Base-by-base conservation (phyloP, 129 eudicot genomes). In the Artemisia annua region DNA sequence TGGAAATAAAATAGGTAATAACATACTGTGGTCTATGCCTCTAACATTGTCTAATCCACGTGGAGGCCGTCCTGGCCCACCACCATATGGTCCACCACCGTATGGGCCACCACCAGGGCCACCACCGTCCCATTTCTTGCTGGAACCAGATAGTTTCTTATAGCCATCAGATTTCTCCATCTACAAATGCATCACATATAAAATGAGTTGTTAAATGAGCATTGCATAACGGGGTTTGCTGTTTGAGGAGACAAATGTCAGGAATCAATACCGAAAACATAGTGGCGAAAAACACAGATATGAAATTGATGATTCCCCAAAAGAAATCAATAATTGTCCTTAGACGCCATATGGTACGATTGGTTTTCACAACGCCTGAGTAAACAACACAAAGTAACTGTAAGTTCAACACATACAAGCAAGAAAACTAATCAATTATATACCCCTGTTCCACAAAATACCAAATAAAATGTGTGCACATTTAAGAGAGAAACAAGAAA, bases 101-200 rank as follows among this genome's bases (percentile, higher is more conserved):
- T 89, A 86, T 7, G 46, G 46, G n/a, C 94, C 96, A 10, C 91
- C 93, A 75, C 96, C 96, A 20, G 77, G 54, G 67, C 82, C 77
- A 18, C 97, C 94, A 26, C 97, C 97, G 50, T 80, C 96, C 96
- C 96, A 95, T 80, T 88, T 95, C 88, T 95, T 95, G 88, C 85
- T 75, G 43, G 97, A 76, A 44, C 96, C 97, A 8, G 91, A 86
- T 8, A 69, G 66, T 81, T 95, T 95, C 78, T 74, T 81, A 77
- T 95, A 95, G 26, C 91, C 87, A 71, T 95, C 97, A 54, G 97
- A 76, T 78, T 95, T 95, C 82, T 95, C 99, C 99, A 90, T 90
- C 99, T 95, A 75, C 74, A 82, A 5, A 65, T 67, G 19, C 54
- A 65, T 58, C 20, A 19, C n/a, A 60, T 20, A 49, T 24, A 63